Conservation (phyloP, 2,329 filamentous ascomycete species). For the Zelopaecilomyces penicillatus region DNA sequence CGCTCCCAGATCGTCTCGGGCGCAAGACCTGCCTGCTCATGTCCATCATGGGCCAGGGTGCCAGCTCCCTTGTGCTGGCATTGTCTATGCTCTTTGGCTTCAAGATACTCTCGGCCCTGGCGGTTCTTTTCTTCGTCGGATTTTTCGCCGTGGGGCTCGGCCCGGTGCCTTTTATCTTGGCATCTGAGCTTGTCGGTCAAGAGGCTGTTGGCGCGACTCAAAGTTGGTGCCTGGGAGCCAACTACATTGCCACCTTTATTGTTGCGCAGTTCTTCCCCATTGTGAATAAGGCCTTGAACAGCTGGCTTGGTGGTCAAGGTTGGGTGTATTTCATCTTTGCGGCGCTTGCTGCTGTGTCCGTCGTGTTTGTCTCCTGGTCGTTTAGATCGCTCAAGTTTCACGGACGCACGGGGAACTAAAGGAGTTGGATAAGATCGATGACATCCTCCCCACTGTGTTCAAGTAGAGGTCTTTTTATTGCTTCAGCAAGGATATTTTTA, state of each 20-base stretch:
- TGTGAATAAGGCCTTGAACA: conserved; percentile 64
- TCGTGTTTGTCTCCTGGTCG: conserved; percentile 55
- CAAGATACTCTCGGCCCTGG: conserved; percentile 69
- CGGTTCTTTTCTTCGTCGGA: conserved; percentile 77
- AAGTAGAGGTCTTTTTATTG: too few relatives aligned
- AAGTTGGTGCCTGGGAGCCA: conserved; percentile 77
- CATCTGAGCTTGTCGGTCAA: conserved; percentile 80
- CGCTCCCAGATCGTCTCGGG: conserved; percentile 78
- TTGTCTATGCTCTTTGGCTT: conserved; percentile 67
- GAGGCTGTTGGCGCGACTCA: conserved; percentile 90
- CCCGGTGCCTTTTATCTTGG: conserved; percentile 89
- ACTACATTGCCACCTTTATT: conserved; percentile 83
- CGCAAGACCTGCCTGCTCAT: conserved; percentile 77
- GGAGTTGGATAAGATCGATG: too few relatives aligned
- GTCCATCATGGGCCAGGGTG: conserved; percentile 78
- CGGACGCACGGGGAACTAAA: conserved; percentile 7
- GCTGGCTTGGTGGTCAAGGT: conserved; percentile 56
- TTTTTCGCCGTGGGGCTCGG: conserved; percentile 88
- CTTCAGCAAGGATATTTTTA: too few relatives aligned
- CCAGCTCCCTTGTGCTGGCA: conserved; percentile 67
- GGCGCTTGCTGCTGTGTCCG: conserved; percentile 59
- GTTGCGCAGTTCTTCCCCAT: conserved; percentile 95
- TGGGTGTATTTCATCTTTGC: conserved; percentile 93
- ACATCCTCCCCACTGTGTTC: too few relatives aligned
- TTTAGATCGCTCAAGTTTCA: conserved; percentile 9